Evolutionary conservation across 2,329 filamentous ascomycete genomes (phyloP).

Genomic region (Pseudogymnoascus sp.): DNA sequence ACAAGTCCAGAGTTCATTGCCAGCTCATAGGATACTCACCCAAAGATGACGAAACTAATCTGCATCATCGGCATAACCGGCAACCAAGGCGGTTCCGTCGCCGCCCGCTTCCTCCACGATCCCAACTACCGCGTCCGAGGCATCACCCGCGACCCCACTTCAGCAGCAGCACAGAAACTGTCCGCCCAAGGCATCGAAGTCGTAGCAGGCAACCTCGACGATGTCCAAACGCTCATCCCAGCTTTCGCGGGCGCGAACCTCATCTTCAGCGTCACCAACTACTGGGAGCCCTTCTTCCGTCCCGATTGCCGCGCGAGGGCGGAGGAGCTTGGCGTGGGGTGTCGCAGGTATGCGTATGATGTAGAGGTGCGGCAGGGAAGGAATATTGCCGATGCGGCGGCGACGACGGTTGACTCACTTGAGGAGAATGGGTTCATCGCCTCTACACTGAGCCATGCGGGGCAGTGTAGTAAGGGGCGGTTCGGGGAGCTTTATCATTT

Average conservation of each 20-base stretch:
- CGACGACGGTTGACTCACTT: slow-evolving; percentile 32
- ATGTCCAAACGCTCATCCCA: slow-evolving; percentile 28
- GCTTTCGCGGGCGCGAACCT: slow-evolving; percentile 39
- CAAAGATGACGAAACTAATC: slow-evolving; percentile 29
- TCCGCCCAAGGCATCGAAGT: slow-evolving; percentile 33
- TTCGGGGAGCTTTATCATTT: slow-evolving; percentile 44
- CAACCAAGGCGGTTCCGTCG: slow-evolving; percentile 43
- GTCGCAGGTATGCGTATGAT: slow-evolving; percentile 38
- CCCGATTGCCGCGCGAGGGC: slow-evolving; percentile 35
- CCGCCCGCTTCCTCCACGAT: slow-evolving; percentile 33
- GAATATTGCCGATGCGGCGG: slow-evolving; percentile 48
- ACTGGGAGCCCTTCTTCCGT: slow-evolving; percentile 43
- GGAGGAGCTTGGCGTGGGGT: slow-evolving; percentile 32
- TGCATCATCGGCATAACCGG: slow-evolving; percentile 38
- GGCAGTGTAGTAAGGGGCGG: slow-evolving; percentile 37
- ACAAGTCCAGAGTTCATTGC: neutral
- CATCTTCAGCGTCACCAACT: slow-evolving; percentile 49
- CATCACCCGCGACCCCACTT: slow-evolving; percentile 36
- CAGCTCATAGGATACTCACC: neutral
- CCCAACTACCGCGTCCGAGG: slow-evolving; percentile 36
- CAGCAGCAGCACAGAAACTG: slow-evolving; percentile 30
- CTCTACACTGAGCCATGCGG: slow-evolving; percentile 43
- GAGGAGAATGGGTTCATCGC: slow-evolving; percentile 38
- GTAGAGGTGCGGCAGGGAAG: slow-evolving; percentile 43
- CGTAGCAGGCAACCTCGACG: slow-evolving; percentile 36